Base-by-base conservation (phyloP, 176 grass and related monocot species). In the Panicum miliaceum region DNA sequence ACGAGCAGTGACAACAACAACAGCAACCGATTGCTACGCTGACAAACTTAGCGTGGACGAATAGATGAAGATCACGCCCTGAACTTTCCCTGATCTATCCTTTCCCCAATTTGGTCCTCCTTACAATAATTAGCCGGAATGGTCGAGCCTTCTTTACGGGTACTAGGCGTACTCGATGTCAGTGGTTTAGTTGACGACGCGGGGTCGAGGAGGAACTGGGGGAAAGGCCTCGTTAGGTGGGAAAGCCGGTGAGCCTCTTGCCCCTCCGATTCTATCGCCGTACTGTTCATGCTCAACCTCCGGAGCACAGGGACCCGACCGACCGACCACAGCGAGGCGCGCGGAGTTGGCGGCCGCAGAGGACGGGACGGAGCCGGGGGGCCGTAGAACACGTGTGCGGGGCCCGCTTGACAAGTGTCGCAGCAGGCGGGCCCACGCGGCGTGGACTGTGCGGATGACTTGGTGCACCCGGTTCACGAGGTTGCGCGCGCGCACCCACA, bases 341-440 rank as follows among this genome's bases (percentile, higher is more conserved):
- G 1, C 35, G 46, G 46, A 74, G 36, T 54, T 41, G n/a, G 34
- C n/a, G 72, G 27, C 5, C 62, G 34, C 52, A 62, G 3, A 45
- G 77, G 12, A 41, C 40, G 3, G 3, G 27, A 43, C 0, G 4
- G 37, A 46, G 37, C 56, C 37, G 23, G 12, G 16, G 4, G 19
- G 5, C 6, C 75, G 37, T 3, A 47, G 13, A 58, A 68, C 58
- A 76, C 85, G 62, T 76, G 79, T 40, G 85, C 47, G 70, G 70
- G 61, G 10, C 84, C 68, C 8, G 12, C 13, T 0, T 43, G 25
- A 46, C 48, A 56, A 43, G 37, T 57, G 47, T 36, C 5, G 5
- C 46, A 0, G 16, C 10, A 0, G 11, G 10, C 1, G 19, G 66
- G 22, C 54, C 84, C 75, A 79, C 42, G 8, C 27, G 53, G 51